These are phyloP conservation scores for Neurospora sp. DNA, from an alignment of 495 filamentous ascomycete species.

Conservation along the genomic window DNA sequence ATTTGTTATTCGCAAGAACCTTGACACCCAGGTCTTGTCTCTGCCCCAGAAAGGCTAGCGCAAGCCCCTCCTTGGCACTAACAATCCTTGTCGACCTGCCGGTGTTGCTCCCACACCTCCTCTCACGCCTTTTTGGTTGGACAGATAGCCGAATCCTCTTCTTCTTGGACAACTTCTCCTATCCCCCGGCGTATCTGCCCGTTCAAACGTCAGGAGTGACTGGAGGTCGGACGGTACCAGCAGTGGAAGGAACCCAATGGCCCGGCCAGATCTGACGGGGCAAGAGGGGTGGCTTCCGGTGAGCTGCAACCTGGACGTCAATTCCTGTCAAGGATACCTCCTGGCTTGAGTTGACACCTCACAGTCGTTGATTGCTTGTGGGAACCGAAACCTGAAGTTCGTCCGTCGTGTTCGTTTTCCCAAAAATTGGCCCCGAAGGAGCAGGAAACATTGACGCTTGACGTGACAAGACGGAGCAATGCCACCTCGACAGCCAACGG, in stretches of 20 bases:
- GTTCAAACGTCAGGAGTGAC: background rate
- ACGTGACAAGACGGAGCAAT: background rate
- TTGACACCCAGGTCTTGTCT: slow-evolving; percentile 1
- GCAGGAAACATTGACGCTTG: background rate
- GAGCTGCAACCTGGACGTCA: background rate
- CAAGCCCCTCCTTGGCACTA: slow-evolving; percentile 7
- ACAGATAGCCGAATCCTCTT: background rate
- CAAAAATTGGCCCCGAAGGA: background rate
- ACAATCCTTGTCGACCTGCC: slow-evolving; percentile 13
- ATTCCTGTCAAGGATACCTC: background rate
- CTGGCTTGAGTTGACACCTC: background rate
- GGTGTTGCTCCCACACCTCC: slow-evolving; percentile 15
- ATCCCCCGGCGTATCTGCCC: background rate
- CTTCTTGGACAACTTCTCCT: background rate
- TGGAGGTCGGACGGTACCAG: background rate
- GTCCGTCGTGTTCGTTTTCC: background rate
- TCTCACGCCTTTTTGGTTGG: background rate
- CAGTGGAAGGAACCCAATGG: background rate
- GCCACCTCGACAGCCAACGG: background rate
- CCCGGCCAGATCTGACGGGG: background rate
- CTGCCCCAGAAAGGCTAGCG: slow-evolving; percentile 5
- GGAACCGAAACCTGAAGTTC: background rate
- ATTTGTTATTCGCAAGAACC: slow-evolving; percentile 4
- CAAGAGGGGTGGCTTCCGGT: background rate
- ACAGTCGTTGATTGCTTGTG: background rate